Evolutionary conservation across 228 moss, liverwort and hornwort genomes (phyloP), one percentile per base, ranked within the genome.

Genomic region (Sphagnum fallax): DNA sequence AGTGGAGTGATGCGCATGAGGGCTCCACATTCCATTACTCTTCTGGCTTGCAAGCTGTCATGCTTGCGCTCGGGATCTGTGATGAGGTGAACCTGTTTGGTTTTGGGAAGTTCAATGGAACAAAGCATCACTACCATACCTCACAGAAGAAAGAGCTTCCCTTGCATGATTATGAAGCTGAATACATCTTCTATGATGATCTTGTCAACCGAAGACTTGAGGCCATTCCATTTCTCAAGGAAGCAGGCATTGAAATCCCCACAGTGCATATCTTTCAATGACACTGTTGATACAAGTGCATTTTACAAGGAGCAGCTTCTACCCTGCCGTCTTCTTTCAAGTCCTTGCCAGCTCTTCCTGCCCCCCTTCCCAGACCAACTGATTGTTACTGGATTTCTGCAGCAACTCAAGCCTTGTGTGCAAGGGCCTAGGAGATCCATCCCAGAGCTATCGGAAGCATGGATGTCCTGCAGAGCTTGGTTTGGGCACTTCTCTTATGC

Each of bases 41-140:
- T 0, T 92, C 91, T 13, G 91, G 89, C 11, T 74, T 89, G 63
- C 87, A 92, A 67, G 91, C 91, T 12, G 80, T 89, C 47, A 68
- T 89, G 49, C 71, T 92, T 0, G 87, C 91, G 4, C 73, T 92
- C 0, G 84, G 87, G 14, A 79, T 92, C 11, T 92, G 91, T 52
- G 79, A 92, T n/a, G 65, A 80, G 55, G 85, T 92, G 52, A 73
- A 89, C 65, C 70, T 92, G 12, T 75, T 83, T 48, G 89, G 91
- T 15, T 92, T 92, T 57, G 89, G 89, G 32, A 92, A 87, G 64
- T 69, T 67, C 10, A 66, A 75, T 5, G 52, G 64, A 2, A 76
- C 78, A 4, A 84, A 84, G 68, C 91, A 92, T 64, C 91, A 92
- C 50, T 92, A 92, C 72, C 91, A 92, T 65, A 83, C 75, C n/a